Base-by-base conservation (phyloP, 495 filamentous ascomycete species). In the Penicillium bovifimosum region DNA sequence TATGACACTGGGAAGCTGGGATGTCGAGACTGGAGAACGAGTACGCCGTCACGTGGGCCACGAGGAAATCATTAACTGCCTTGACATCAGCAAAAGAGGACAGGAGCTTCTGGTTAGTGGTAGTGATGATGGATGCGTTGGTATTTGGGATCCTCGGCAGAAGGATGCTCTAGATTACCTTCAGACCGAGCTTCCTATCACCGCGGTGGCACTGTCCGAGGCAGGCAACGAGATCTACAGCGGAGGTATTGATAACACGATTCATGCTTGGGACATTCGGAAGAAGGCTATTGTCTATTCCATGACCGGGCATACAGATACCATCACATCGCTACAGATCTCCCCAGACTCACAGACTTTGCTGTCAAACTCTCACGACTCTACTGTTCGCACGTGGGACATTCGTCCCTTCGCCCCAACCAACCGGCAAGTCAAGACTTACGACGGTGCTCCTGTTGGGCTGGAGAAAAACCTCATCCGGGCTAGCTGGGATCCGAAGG, bases 171-270 rank as follows among this genome's bases (percentile, higher is more conserved):
- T 88, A 34, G 88, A 95, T 54, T 93, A 86, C 64, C 83, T 97
- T 45, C 82, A 92, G 64, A 96, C 91, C 1, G 87, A 95, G 44
- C 93, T 95, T 44, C 93, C 95, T 6, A 84, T 99, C 56, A 96
- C 92, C 0, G 87, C 91, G 0, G 85, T 97, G 0, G 90, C 92
- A 4, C 68, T 96, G 6, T 86, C 91, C 5, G 91, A 96, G 70
- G 89, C 90, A 14, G 93, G 92, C 13, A 96, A 93, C 64, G 95
- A 99, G 70, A 80, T 99, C 6, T 99, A 91, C 66, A 91, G 86
- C 14, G 93, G 93, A 32, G 87, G 91, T 9, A 96, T 99, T 50
- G 93, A 97, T 66, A 96, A 96, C 58, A 90, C 95, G 51, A 95
- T 99, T 65, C 91, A 95, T 63, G 88, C 93, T 6, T 99, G 92